These are phyloP conservation scores for Vitis riparia DNA, from an alignment of 164 flowering plant genomes.

Conservation along the genomic window DNA sequence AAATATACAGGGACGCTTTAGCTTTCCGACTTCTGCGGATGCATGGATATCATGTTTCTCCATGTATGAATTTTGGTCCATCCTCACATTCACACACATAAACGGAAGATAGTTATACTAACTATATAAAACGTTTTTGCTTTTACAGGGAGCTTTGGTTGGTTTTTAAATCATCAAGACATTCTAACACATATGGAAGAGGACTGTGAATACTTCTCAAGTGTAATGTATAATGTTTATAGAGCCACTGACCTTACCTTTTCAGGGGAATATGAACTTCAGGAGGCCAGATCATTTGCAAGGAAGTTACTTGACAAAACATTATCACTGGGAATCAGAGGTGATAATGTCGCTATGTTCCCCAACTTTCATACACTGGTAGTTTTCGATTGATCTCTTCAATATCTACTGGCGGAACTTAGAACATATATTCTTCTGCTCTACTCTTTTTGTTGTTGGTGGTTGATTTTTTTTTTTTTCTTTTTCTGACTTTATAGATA, in stretches of 20 bases:
- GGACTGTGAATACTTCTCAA: conserved; percentile 18
- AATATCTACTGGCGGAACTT: too few relatives aligned
- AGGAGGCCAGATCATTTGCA: conserved; percentile 33
- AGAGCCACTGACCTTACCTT: conserved; percentile 42
- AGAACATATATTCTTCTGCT: too few relatives aligned
- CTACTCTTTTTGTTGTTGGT: too few relatives aligned
- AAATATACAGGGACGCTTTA: conserved; percentile 38
- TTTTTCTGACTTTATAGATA: too few relatives aligned
- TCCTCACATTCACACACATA: too few relatives aligned
- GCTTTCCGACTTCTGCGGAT: conserved; percentile 41
- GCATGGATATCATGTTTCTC: conserved; percentile 36
- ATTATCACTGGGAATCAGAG: background rate
- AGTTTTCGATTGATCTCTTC: too few relatives aligned
- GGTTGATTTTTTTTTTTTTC: too few relatives aligned
- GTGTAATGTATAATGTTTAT: conserved; percentile 30
- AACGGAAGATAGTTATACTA: too few relatives aligned
- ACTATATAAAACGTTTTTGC: background rate
- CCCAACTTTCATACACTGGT: too few relatives aligned
- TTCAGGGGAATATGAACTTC: conserved; percentile 29
- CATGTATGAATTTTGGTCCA: conserved; percentile 23
- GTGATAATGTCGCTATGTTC: too few relatives aligned
- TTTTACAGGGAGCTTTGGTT: conserved; percentile 25
- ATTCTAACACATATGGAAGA: conserved; percentile 17
- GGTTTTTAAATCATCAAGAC: conserved; percentile 27
- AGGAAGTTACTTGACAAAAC: conserved; percentile 17